These are phyloP conservation scores for Physcia stellaris DNA, from an alignment of 495 filamentous ascomycete species.

Conservation along the genomic window DNA sequence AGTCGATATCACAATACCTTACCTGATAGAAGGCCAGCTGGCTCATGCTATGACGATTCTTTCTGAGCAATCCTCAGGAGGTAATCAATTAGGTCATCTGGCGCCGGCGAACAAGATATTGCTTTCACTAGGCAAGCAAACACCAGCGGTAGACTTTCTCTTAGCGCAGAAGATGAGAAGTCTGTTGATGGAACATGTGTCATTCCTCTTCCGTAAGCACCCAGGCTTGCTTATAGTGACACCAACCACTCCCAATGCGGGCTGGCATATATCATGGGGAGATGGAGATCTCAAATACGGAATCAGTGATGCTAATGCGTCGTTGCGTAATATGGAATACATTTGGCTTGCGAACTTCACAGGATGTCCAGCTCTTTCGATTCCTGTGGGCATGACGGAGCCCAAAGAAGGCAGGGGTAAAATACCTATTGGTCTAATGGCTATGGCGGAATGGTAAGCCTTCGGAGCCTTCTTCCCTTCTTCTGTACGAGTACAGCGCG, in stretches of 20 bases:
- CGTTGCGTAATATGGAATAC: slow-evolving; percentile 73
- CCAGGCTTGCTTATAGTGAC: slow-evolving; percentile 70
- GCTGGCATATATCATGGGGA: slow-evolving; percentile 49
- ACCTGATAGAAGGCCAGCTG: slow-evolving; percentile 54
- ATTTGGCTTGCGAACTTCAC: slow-evolving; percentile 76
- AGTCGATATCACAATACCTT: slow-evolving; percentile 63
- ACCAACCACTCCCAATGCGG: slow-evolving; percentile 63
- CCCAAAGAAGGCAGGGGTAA: slow-evolving; percentile 32
- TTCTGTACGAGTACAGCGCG: too few relatives aligned
- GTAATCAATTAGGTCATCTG: slow-evolving; percentile 33
- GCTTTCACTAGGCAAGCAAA: slow-evolving; percentile 47
- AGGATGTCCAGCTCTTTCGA: slow-evolving; percentile 65
- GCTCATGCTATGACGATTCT: slow-evolving; percentile 78
- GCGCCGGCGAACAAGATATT: slow-evolving; percentile 64
- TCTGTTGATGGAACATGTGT: slow-evolving; percentile 72
- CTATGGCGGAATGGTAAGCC: slow-evolving; percentile 84
- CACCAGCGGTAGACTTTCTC: slow-evolving; percentile 54
- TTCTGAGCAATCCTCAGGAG: slow-evolving; percentile 40
- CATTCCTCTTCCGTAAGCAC: slow-evolving; percentile 52
- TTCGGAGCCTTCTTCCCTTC: too few relatives aligned
- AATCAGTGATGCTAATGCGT: slow-evolving; percentile 56
- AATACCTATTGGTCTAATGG: slow-evolving; percentile 78
- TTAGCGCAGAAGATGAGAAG: slow-evolving; percentile 61
- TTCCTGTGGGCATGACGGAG: slow-evolving; percentile 60
- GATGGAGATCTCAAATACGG: slow-evolving; percentile 46